Evolutionary conservation across 331 rosid genomes (phyloP), one percentile per base, ranked within the genome.

Genomic region (Erythrophleum ivorense): DNA sequence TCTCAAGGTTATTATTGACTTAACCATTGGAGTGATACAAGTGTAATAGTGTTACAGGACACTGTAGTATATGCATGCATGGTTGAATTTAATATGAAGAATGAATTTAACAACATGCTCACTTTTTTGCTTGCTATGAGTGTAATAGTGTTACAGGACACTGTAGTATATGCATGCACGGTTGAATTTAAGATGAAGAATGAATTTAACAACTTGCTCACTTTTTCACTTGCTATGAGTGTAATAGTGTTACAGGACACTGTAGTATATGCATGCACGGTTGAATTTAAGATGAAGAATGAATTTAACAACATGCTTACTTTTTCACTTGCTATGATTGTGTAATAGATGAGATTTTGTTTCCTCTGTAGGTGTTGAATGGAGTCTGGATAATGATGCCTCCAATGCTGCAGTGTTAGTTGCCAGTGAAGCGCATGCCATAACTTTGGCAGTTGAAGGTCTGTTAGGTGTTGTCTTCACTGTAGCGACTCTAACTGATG

Each of bases 351-450:
- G 80, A 82, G 58, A 68, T 50, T 48, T 15, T 79, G 40, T 85
- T 80, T 59, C 64, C 69, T 54, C 43, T 87, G 82, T 87, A 93
- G 98, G 98, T 80, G 69, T 95, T 14, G 98, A 95, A 83, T 93
- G 98, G 98, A 93, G 96, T 86, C 94, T 95, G 62, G 98, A 95
- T 83, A 90, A 92, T 80, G 98, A 95, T 89, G 97, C 98, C 31
- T 95, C 98, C 76, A 95, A 93, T 86, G 91, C 97, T 75, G 91
- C 98, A 6, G 98, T 95, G 75, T 85, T 95, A 76, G 98, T 93
- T 86, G 98, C 98, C 64, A 95, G 98, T 80, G 98, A 95, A 90
- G 98, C 98, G 36, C 98, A 95, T 90, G 91, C 98, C 71, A 93
- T 95, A 86, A 95, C 98, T 78, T 83, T 95, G 90, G 98, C 98